phyloP scores from a whole-genome alignment of 768 basidiomycete genomes.

The Tubosaeta brunneosetosa region DNA sequence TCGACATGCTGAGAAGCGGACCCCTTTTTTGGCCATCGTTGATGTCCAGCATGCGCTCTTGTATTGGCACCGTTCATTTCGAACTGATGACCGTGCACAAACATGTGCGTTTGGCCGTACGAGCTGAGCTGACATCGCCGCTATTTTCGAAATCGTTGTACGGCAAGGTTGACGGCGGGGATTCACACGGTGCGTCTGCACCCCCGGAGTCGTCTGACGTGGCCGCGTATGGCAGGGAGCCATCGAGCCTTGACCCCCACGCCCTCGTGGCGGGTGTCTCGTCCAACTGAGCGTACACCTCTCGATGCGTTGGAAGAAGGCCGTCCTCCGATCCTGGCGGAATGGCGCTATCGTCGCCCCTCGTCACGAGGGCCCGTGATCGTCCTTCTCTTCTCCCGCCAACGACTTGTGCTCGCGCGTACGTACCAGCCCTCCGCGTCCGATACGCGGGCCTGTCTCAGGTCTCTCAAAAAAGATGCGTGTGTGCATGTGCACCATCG shows the following conservation, averaged over 20 bases:
- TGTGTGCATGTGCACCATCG: neutral
- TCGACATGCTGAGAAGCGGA: constrained; percentile 8
- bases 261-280: neutral
- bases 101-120: constrained; percentile 11
- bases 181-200: constrained; percentile 6
- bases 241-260: neutral
- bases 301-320: neutral
- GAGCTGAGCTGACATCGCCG: constrained; percentile 15
- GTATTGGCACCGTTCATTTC: constrained; percentile 20
- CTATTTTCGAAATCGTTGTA: constrained; percentile 6
- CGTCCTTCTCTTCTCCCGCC: neutral
- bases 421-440: constrained; percentile 4
- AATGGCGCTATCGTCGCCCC: constrained; percentile 6
- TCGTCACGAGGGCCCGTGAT: neutral
- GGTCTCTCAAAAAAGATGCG: neutral
- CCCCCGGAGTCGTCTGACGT: neutral
- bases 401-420: neutral
- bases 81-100: constrained; percentile 16
- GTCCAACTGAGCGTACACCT: neutral
- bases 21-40: constrained; percentile 13
- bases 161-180: neutral
- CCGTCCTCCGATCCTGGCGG: constrained; percentile 9
- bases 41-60: constrained; percentile 24
- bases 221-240: neutral
- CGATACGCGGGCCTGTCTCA: constrained; percentile 6